Percentiles rank a stretch among this genome's conserved stretches.
Evolutionary conservation across 2,329 filamentous ascomycete species (phyloP).

Genomic region (Colletotrichum acutatum): DNA sequence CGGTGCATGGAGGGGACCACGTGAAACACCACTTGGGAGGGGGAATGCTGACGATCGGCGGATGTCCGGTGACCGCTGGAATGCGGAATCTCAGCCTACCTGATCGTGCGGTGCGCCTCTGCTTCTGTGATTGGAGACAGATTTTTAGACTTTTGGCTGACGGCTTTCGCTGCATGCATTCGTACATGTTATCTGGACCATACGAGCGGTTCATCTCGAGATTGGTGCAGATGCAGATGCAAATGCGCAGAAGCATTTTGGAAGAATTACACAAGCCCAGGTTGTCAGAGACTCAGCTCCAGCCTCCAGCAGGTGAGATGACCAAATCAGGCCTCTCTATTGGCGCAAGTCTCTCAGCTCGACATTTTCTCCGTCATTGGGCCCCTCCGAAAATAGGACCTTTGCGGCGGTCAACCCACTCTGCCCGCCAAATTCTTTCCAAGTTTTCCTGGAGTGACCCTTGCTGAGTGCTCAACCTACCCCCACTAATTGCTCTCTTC

Average conservation of each 20-base stretch:
- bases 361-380: neutral
- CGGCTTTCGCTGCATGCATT: slow-evolving; percentile 15
- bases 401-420: slow-evolving; percentile 21
- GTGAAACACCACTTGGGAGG: slow-evolving; percentile 13
- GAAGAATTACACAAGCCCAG: slow-evolving; percentile 2
- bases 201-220: slow-evolving; percentile 28
- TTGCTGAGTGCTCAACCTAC: neutral
- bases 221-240: neutral
- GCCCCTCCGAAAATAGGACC: neutral
- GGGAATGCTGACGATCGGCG: neutral
- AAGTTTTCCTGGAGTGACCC: slow-evolving; percentile 23
- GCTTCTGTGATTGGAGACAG: neutral
- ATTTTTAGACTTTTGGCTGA: slow-evolving; percentile 14
- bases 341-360: slow-evolving; percentile 19
- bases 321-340: slow-evolving; percentile 16
- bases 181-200: slow-evolving; percentile 5
- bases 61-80: slow-evolving; percentile 14
- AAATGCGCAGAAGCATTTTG: neutral
- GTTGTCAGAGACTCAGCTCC: neutral
- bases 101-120: neutral
- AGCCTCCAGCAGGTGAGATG: neutral
- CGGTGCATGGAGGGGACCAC: slow-evolving; percentile 22
- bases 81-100: neutral
- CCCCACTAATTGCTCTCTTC: slow-evolving; percentile 22
- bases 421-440: neutral